Evolutionary conservation across 2,329 filamentous ascomycete genomes (phyloP).

Genomic region (Hortaea werneckii): DNA sequence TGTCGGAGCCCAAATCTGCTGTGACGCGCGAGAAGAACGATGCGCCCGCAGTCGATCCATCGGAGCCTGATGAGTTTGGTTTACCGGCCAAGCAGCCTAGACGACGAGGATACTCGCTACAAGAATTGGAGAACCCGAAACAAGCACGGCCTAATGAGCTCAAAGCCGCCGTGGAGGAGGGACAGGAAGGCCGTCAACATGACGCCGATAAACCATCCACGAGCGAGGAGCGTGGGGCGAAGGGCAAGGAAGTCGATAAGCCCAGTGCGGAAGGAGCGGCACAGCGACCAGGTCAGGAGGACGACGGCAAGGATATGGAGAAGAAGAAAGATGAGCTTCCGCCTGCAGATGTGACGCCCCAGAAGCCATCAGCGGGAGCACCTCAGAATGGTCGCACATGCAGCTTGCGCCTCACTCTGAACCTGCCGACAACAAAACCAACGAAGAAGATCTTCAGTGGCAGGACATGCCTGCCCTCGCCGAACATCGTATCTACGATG

Average conservation of each 20-base stretch:
- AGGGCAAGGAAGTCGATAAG: neutral
- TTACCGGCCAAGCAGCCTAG: conserved; percentile 24
- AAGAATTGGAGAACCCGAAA: conserved; percentile 17
- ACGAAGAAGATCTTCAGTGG: conserved; percentile 64
- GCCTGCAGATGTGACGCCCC: neutral
- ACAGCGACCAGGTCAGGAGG: neutral
- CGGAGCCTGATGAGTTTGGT: conserved; percentile 28
- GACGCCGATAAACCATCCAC: neutral
- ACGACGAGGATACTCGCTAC: conserved; percentile 17
- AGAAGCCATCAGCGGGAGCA: conserved; percentile 14
- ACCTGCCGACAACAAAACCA: conserved; percentile 39
- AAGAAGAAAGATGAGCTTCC: neutral
- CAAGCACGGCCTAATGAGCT: conserved; percentile 3
- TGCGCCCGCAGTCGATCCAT: conserved; percentile 9
- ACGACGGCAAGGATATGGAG: neutral
- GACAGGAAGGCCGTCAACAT: neutral
- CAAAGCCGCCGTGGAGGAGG: neutral
- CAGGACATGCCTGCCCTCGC: conserved; percentile 91
- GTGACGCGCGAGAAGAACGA: conserved; percentile 1
- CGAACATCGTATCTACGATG: conserved; percentile 89
- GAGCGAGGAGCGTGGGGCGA: conserved; percentile 3
- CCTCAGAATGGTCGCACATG: conserved; percentile 90
- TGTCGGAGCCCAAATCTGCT: neutral
- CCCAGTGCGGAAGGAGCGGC: neutral
- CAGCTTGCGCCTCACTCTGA: conserved; percentile 49